A percentile compares a stretch with the other conserved stretches of the same genome.
These are phyloP conservation scores for Tranzscheliella williamsii DNA, from an alignment of 1,284 basidiomycete species.

Conservation along the genomic window DNA sequence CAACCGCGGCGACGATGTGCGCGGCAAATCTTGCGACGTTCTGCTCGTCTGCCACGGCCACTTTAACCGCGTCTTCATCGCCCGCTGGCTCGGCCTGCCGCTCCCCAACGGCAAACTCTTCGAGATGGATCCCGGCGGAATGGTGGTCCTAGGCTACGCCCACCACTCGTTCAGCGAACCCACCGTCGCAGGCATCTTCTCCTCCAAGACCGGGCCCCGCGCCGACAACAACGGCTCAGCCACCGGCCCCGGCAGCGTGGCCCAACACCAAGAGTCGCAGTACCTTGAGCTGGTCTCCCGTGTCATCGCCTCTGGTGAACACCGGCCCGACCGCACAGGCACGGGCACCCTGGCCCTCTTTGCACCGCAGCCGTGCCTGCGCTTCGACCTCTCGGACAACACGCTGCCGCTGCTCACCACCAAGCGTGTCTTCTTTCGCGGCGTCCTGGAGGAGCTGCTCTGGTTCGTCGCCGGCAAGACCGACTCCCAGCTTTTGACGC, in stretches of 20 bases:
- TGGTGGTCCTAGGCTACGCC: slow-evolving; percentile 55
- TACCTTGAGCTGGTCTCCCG: slow-evolving; percentile 53
- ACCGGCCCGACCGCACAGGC: slow-evolving; percentile 53
- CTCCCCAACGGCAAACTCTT: slow-evolving; percentile 46
- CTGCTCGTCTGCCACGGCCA: slow-evolving; percentile 58
- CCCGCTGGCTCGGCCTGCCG: slow-evolving; percentile 53
- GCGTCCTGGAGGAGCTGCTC: slow-evolving; percentile 89
- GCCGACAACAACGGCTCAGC: slow-evolving; percentile 8
- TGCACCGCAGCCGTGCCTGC: slow-evolving; percentile 50
- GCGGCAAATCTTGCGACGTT: slow-evolving; percentile 45
- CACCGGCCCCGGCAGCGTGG: slow-evolving; percentile 5
- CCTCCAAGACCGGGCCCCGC: slow-evolving; percentile 45
- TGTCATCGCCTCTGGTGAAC: slow-evolving; percentile 50
- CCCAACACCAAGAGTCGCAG: slow-evolving; percentile 53
- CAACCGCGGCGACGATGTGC: slow-evolving; percentile 31
- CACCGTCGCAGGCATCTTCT: slow-evolving; percentile 54
- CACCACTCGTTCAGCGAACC: slow-evolving; percentile 56
- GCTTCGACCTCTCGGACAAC: slow-evolving; percentile 45
- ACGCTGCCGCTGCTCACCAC: slow-evolving; percentile 86
- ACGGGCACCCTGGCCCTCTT: slow-evolving; percentile 57
- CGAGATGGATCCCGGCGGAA: slow-evolving; percentile 56
- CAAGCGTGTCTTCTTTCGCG: slow-evolving; percentile 88
- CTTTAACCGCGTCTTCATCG: slow-evolving; percentile 56
- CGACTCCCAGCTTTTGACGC: slow-evolving; percentile 75
- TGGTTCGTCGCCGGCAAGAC: slow-evolving; percentile 92